These are phyloP conservation scores for Leccinum ambiguum DNA, from an alignment of 1,284 basidiomycete genomes.

Conservation along the genomic window DNA sequence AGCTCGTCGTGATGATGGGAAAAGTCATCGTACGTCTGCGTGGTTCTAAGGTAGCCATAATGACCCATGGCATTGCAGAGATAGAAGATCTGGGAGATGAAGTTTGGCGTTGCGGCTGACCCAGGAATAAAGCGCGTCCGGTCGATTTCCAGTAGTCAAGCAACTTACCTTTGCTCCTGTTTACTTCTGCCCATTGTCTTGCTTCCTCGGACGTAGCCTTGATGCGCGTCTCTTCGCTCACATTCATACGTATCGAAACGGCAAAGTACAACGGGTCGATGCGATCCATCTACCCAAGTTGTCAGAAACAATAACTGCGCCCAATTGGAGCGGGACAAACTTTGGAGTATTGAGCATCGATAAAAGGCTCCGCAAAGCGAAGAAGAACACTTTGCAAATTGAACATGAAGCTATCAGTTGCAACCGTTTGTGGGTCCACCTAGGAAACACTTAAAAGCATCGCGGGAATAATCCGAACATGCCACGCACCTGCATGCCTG, in stretches of 20 bases:
- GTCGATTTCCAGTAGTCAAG: background rate
- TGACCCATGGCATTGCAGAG: constrained; percentile 84
- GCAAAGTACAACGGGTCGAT: constrained; percentile 87
- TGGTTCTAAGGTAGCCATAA: constrained; percentile 81
- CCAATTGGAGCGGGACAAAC: constrained; percentile 37
- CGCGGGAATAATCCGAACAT: background rate
- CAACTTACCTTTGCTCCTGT: constrained; percentile 44
- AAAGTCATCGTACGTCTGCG: constrained; percentile 70
- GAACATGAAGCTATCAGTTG: constrained; percentile 92
- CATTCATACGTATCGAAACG: constrained; percentile 67
- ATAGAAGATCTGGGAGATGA: constrained; percentile 96
- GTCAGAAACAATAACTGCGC: constrained; percentile 14
- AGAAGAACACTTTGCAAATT: constrained; percentile 85
- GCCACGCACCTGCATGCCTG: constrained; percentile 76
- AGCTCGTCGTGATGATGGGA: constrained; percentile 76
- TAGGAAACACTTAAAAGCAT: constrained; percentile 28
- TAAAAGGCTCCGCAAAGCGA: constrained; percentile 94
- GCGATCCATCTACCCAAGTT: constrained; percentile 71
- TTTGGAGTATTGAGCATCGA: constrained; percentile 91
- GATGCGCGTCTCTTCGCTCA: constrained; percentile 88
- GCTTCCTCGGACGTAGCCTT: constrained; percentile 88
- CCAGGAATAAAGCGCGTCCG: background rate
- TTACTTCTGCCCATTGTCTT: constrained; percentile 63
- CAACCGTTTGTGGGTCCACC: constrained; percentile 85
- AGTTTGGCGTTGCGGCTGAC: constrained; percentile 68